Evolutionary conservation across 495 filamentous ascomycete species (phyloP).

Genomic region (Tuber brumale): DNA sequence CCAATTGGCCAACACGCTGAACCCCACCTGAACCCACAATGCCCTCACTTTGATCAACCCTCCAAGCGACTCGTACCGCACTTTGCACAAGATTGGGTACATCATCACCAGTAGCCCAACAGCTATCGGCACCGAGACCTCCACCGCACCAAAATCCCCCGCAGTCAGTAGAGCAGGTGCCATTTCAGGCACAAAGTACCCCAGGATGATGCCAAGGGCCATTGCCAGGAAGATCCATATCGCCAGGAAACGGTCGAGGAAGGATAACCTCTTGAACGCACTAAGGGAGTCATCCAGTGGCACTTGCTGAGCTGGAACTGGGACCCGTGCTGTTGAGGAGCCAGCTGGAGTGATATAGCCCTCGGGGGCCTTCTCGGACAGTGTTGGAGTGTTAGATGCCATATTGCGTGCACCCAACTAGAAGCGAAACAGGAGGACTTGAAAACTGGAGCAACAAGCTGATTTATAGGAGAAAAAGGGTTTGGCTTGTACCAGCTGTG

Average conservation of each 20-base stretch:
- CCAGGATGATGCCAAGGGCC: constrained; percentile 68
- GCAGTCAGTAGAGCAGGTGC: constrained; percentile 56
- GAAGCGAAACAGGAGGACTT: not conserved
- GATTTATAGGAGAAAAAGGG: not conserved
- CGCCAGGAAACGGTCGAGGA: constrained; percentile 70
- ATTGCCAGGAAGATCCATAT: constrained; percentile 85
- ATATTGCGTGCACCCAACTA: not conserved
- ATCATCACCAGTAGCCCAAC: constrained; percentile 86
- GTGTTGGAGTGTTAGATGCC: not conserved
- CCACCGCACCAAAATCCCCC: constrained; percentile 59
- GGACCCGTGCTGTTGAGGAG: not conserved
- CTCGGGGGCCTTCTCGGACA: not conserved
- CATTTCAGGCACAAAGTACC: constrained; percentile 64
- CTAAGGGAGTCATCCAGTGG: constrained; percentile 13
- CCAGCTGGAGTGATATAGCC: not conserved
- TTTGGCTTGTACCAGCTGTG: not conserved
- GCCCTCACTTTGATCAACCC: constrained; percentile 54
- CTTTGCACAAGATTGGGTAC: constrained; percentile 91
- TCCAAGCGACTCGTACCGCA: constrained; percentile 76
- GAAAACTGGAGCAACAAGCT: not conserved
- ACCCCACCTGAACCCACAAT: constrained; percentile 72
- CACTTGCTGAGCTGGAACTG: not conserved
- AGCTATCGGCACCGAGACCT: constrained; percentile 76
- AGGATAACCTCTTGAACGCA: constrained; percentile 54
- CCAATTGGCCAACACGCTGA: constrained; percentile 82